Conservation (phyloP, 192 early-diverging fungal genomes). For the Umbelopsis sp. region DNA sequence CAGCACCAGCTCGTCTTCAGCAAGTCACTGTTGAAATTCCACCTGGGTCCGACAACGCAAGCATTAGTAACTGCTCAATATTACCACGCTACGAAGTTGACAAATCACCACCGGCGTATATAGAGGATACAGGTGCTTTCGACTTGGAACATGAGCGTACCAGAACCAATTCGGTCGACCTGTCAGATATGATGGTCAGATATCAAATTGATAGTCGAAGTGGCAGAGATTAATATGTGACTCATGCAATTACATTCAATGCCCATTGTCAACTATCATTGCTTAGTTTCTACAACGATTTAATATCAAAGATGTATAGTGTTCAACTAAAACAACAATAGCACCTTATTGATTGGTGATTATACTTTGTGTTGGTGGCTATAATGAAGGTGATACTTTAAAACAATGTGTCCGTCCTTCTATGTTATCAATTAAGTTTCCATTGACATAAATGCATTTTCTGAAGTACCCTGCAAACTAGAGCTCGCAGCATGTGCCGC, state of each 20-base stretch:
- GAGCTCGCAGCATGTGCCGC: background rate
- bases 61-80: background rate
- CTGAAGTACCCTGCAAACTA: background rate
- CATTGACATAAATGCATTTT: background rate
- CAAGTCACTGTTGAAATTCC: background rate
- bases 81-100: constrained; percentile 4
- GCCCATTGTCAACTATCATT: too few relatives aligned
- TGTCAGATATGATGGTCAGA: background rate
- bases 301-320: too few relatives aligned
- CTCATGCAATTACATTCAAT: too few relatives aligned
- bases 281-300: too few relatives aligned
- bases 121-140: background rate
- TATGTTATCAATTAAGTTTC: background rate
- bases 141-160: background rate
- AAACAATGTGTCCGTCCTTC: background rate
- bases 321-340: too few relatives aligned
- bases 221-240: too few relatives aligned
- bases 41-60: background rate
- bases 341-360: too few relatives aligned
- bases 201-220: too few relatives aligned
- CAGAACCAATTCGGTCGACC: background rate
- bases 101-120: background rate
- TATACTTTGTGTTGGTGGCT: background rate
- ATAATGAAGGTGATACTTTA: background rate
- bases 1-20: background rate